Percentiles rank a stretch among this genome's conserved stretches.
Conservation (phyloP, 2,329 filamentous ascomycete species). For the Sporothrix inflata region DNA sequence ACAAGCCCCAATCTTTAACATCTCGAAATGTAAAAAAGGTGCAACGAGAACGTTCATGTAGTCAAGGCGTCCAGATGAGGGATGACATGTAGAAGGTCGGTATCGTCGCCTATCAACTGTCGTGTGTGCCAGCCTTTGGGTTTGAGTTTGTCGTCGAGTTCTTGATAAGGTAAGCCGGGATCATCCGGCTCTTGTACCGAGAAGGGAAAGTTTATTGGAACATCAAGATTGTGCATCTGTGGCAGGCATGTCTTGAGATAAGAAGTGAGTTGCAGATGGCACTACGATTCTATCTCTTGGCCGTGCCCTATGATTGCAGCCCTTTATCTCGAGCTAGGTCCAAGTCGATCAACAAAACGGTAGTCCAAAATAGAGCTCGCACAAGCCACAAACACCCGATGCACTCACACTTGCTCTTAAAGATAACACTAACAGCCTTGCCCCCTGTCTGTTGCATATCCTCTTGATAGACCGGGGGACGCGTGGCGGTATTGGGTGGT, state of each 20-base stretch:
- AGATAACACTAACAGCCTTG: constrained; percentile 3
- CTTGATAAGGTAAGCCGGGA: constrained; percentile 19
- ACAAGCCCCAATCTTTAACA: neutral
- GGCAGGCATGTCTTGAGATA: neutral
- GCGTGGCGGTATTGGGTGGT: neutral
- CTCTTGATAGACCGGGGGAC: neutral
- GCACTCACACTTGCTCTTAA: neutral
- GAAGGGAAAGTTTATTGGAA: neutral
- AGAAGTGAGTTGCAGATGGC: neutral
- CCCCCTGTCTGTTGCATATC: neutral
- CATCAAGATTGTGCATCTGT: neutral
- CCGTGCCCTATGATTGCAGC: constrained; percentile 2
- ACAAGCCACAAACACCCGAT: neutral
- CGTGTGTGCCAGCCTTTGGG: neutral
- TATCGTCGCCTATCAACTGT: neutral
- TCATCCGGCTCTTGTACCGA: neutral
- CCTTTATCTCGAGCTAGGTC: neutral
- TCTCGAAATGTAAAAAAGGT: neutral
- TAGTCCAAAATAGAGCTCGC: neutral
- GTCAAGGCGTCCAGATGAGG: neutral
- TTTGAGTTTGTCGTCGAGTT: neutral
- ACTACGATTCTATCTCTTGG: neutral
- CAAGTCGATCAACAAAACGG: neutral
- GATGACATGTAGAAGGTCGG: neutral
- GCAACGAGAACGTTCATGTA: neutral